Conservation (phyloP, 768 basidiomycete species). For the Trichaptum fuscoviolaceum region DNA sequence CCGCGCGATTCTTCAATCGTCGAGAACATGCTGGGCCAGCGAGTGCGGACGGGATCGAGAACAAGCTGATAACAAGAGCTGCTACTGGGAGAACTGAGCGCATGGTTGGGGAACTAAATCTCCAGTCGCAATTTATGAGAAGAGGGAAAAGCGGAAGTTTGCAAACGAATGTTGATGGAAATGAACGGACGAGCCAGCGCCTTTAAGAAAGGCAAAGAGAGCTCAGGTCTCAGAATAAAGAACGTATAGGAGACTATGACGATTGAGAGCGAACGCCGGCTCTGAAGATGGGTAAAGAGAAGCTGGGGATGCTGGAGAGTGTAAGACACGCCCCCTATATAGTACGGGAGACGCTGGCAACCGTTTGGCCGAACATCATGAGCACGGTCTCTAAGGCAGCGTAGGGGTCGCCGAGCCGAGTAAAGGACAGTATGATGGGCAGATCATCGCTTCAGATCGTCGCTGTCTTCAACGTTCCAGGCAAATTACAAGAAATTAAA, state of each 20-base stretch:
- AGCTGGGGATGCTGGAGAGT: slow-evolving; percentile 18
- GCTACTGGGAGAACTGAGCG: slow-evolving; percentile 28
- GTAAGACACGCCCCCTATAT: slow-evolving; percentile 6
- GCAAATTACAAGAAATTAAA: neutral
- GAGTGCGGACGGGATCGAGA: slow-evolving; percentile 29
- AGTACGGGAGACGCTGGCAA: slow-evolving; percentile 11
- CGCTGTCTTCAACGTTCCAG: neutral
- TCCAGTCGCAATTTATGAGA: neutral
- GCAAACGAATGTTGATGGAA: neutral
- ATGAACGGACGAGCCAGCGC: slow-evolving; percentile 29
- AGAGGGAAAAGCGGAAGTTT: neutral
- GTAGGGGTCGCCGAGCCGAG: neutral
- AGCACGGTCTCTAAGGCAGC: neutral
- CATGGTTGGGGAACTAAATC: slow-evolving; percentile 9
- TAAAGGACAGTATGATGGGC: neutral
- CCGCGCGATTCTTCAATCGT: slow-evolving; percentile 28
- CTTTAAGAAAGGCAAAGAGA: slow-evolving; percentile 14
- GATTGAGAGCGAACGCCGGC: slow-evolving; percentile 7
- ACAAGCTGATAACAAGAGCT: slow-evolving; percentile 23
- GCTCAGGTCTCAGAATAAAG: slow-evolving; percentile 19
- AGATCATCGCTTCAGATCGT: neutral
- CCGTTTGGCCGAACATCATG: neutral
- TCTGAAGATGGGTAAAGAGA: slow-evolving; percentile 7
- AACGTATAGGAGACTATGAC: slow-evolving; percentile 20
- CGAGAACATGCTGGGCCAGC: slow-evolving; percentile 44